phyloP scores from a whole-genome alignment of 2,329 filamentous ascomycete species.

The Plenodomus lindquistii region DNA sequence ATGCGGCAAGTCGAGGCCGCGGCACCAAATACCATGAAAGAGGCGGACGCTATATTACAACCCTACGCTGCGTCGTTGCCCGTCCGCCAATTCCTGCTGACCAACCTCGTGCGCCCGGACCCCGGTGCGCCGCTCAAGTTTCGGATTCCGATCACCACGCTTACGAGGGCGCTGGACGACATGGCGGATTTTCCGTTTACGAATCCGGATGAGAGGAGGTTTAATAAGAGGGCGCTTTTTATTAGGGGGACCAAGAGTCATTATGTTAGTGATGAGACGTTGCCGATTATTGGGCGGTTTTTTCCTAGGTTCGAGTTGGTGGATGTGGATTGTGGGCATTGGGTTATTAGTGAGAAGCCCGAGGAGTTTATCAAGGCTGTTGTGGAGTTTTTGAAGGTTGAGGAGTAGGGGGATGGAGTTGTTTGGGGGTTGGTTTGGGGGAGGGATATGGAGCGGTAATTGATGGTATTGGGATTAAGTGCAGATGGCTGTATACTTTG shows the following conservation, averaged over 20 bases:
- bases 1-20: conserved; percentile 81
- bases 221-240: conserved; percentile 78
- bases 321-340: conserved; percentile 80
- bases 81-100: conserved; percentile 89
- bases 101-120: conserved; percentile 69
- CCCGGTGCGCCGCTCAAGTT: conserved; percentile 67
- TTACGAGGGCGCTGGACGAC: conserved; percentile 69
- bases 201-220: conserved; percentile 68
- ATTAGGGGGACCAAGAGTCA: conserved; percentile 75
- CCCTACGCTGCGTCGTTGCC: conserved; percentile 73
- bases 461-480: no score
- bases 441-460: not conserved
- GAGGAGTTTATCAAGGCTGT: conserved; percentile 73
- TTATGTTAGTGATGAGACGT: conserved; percentile 78
- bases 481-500: no score
- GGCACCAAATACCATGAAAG: conserved; percentile 67
- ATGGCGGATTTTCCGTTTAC: conserved; percentile 90
- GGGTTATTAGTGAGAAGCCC: conserved; percentile 87
- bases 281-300: conserved; percentile 79
- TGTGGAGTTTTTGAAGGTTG: conserved; percentile 65
- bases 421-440: not conserved
- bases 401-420: conserved; percentile 31
- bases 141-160: conserved; percentile 73
- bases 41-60: conserved; percentile 79
- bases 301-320: conserved; percentile 76